Evolutionary conservation across 768 basidiomycete genomes (phyloP).

Genomic region (Termitomyces sp.): DNA sequence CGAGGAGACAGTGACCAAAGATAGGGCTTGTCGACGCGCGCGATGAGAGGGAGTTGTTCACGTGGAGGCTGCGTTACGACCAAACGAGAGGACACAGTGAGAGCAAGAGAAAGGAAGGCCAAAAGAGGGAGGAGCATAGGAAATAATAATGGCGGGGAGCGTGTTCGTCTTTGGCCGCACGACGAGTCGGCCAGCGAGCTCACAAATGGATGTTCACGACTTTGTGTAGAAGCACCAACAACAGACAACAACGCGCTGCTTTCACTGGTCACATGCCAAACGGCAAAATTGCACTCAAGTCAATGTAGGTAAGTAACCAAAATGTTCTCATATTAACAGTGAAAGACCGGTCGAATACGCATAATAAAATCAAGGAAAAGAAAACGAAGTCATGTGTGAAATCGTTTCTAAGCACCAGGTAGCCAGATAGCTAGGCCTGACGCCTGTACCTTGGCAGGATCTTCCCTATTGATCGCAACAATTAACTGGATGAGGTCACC

Average conservation of each 20-base stretch:
- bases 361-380: slow-evolving; percentile 10
- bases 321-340: slow-evolving; percentile 15
- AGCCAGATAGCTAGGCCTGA: slow-evolving; percentile 63
- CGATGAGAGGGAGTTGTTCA: slow-evolving; percentile 74
- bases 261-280: background rate
- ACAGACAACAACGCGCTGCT: slow-evolving; percentile 20
- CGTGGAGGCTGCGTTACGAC: slow-evolving; percentile 55
- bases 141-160: slow-evolving; percentile 43
- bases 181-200: slow-evolving; percentile 60
- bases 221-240: slow-evolving; percentile 17
- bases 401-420: slow-evolving; percentile 29
- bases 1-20: slow-evolving; percentile 60
- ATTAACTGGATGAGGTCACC: slow-evolving; percentile 73
- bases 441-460: slow-evolving; percentile 75
- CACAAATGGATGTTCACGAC: slow-evolving; percentile 16
- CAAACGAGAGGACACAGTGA: slow-evolving; percentile 35
- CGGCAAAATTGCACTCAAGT: background rate
- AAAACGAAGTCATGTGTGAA: slow-evolving; percentile 9
- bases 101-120: slow-evolving; percentile 32
- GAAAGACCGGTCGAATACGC: slow-evolving; percentile 1
- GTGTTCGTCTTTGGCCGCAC: slow-evolving; percentile 29
- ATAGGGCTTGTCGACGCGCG: slow-evolving; percentile 58
- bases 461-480: slow-evolving; percentile 62
- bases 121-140: slow-evolving; percentile 66
- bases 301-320: slow-evolving; percentile 12